phyloP scores from a whole-genome alignment of 2,329 filamentous ascomycete species.

The Monilinia polystroma region DNA sequence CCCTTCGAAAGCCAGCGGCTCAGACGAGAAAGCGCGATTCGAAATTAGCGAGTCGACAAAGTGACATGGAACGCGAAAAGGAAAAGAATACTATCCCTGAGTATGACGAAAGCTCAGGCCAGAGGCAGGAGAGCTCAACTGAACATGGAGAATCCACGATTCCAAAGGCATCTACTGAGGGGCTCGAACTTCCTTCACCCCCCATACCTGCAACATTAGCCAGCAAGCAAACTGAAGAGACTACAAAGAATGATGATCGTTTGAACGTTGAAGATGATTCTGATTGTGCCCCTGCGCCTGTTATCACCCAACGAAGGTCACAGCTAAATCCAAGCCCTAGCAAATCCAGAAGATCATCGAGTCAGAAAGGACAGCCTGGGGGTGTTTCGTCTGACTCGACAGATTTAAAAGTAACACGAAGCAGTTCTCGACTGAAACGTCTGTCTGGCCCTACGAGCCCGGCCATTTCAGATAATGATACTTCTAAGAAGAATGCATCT shows the following conservation, averaged over 20 bases:
- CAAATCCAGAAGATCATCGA: conserved; percentile 32
- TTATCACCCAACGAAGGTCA: conserved; percentile 60
- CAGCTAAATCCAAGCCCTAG: conserved; percentile 45
- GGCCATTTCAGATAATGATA: conserved; percentile 32
- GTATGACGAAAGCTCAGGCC: conserved; percentile 25
- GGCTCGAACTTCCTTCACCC: conserved; percentile 39
- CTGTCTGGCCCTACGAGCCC: conserved; percentile 51
- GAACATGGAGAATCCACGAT: conserved; percentile 37
- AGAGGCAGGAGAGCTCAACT: conserved; percentile 31
- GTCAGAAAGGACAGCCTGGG: conserved; percentile 46
- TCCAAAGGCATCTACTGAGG: conserved; percentile 36
- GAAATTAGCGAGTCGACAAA: conserved; percentile 50
- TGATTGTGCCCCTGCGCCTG: conserved; percentile 68
- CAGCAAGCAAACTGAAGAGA: conserved; percentile 32
- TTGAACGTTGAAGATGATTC: conserved; percentile 42
- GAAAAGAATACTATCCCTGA: conserved; percentile 32
- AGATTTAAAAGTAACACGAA: conserved; percentile 52
- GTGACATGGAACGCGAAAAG: conserved; percentile 44
- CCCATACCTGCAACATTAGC: conserved; percentile 32
- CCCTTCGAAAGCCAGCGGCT: conserved; percentile 57
- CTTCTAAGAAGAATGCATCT: conserved; percentile 44
- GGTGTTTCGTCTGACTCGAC: conserved; percentile 50
- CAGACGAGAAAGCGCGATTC: conserved; percentile 53
- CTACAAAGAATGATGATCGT: conserved; percentile 27
- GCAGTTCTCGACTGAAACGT: conserved; percentile 58